Conservation (phyloP, 345 rosid genomes). For the Brassica carinata region DNA sequence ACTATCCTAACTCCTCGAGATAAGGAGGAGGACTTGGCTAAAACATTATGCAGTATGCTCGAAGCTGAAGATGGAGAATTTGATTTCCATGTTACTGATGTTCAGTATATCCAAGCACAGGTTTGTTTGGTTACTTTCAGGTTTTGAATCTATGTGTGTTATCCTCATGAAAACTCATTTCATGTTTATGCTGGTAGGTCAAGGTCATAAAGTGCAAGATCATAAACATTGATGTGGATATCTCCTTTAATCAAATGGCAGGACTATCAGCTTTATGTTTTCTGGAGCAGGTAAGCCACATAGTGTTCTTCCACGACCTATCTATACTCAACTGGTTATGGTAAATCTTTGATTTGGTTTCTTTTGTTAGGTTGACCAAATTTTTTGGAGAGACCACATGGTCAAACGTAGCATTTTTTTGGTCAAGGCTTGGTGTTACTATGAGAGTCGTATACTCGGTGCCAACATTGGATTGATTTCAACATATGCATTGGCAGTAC, state of each 20-base stretch:
- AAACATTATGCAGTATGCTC: constrained; percentile 48
- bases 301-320: neutral
- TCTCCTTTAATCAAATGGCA: constrained; percentile 80
- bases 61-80: constrained; percentile 47
- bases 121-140: constrained; percentile 39
- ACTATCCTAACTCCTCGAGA: constrained; percentile 58
- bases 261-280: constrained; percentile 76
- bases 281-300: constrained; percentile 60
- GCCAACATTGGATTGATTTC: constrained; percentile 79
- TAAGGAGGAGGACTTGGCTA: constrained; percentile 60
- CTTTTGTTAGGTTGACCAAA: constrained; percentile 60
- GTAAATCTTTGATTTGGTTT: constrained; percentile 12
- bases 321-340: neutral
- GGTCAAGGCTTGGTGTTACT: constrained; percentile 92
- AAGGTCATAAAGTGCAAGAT: constrained; percentile 69
- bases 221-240: constrained; percentile 61
- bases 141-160: neutral
- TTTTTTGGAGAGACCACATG: constrained; percentile 67
- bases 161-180: neutral
- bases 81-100: constrained; percentile 55
- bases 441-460: constrained; percentile 87
- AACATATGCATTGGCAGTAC: constrained; percentile 75
- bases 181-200: constrained; percentile 52
- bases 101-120: constrained; percentile 74
- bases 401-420: constrained; percentile 77